Evolutionary conservation across 2,329 filamentous ascomycete species (phyloP).

Genomic region (Apiospora rasikravindrae): DNA sequence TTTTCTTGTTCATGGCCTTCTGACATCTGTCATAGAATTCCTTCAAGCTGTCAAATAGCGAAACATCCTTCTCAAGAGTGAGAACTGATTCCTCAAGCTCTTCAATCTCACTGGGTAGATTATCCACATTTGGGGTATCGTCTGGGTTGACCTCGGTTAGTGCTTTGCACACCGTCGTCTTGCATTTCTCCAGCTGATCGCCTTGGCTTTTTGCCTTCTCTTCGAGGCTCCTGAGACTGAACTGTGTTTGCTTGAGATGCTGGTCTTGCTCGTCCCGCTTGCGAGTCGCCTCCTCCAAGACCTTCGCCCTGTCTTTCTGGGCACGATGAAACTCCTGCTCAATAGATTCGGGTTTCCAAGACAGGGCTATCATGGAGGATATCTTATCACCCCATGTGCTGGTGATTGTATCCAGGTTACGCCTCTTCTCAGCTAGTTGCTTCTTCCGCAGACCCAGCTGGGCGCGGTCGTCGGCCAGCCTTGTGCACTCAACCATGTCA

Average conservation of each 20-base stretch:
- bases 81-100: conserved; percentile 60
- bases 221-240: conserved; percentile 68
- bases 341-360: conserved; percentile 73
- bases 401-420: conserved; percentile 77
- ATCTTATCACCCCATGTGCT: conserved; percentile 77
- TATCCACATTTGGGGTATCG: conserved; percentile 54
- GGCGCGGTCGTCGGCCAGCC: conserved; percentile 80
- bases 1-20: conserved; percentile 67
- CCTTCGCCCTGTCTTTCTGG: conserved; percentile 60
- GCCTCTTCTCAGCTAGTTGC: conserved; percentile 74
- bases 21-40: conserved; percentile 75
- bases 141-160: conserved; percentile 48
- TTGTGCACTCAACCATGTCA: conserved; percentile 85
- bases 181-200: conserved; percentile 65
- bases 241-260: conserved; percentile 79
- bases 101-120: conserved; percentile 58
- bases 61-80: conserved; percentile 69
- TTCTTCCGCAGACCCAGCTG: conserved; percentile 84
- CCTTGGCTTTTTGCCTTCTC: conserved; percentile 69
- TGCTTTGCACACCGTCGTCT: conserved; percentile 58
- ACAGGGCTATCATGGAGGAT: conserved; percentile 62
- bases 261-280: conserved; percentile 73
- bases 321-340: conserved; percentile 72
- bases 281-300: conserved; percentile 68
- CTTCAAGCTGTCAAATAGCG: conserved; percentile 70